Base-by-base conservation (phyloP, 2,329 filamentous ascomycete species). In the Trichothecium sympodiale region DNA sequence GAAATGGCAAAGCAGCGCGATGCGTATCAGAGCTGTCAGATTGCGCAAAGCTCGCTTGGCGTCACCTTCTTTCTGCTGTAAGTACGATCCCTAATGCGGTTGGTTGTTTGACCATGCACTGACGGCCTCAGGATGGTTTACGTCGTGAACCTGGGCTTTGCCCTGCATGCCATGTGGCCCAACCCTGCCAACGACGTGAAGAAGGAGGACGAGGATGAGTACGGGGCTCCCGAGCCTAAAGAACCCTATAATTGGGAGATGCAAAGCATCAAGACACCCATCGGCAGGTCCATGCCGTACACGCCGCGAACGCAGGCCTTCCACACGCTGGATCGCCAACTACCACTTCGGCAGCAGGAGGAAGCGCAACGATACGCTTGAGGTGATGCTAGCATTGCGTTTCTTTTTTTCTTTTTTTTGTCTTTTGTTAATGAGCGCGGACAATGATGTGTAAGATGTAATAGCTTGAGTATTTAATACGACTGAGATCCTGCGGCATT, bases 261-360 rank as follows among this genome's bases (percentile, higher is more conserved):
- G 69, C 66, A 70, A 38, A 60, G 60, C 42, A 66, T 74, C 47
- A 55, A 52, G 35, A 45, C 43, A 25, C 44, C 46, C 12, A 66
- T 74, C 47, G 55, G 51, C 34, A 45, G 42, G 26, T 43, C 45
- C 10, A 44, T 62, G 43, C 72, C 74, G 0, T 81, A 69, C 43
- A 83, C 78, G 6, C 79, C 78, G 5, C 57, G 80, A 43, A 83
- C 80, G 13, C 67, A 74, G 52, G 80, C 79, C 2, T 83, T 83
- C 51, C 67, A 81, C 48, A 68, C 70, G 10, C 59, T 80, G 33
- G 71, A 79, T 42, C 58, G 74, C 38, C 69, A 71, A 47, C 52
- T 77, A 39, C 73, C 74, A 3, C 50, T 74, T 33, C 61, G 69
- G 35, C 46, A 54, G 17, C 48, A 61, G 27, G 48, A 53, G 12